These are phyloP conservation scores for Tolypocladium sp. DNA, from an alignment of 2,329 filamentous ascomycete genomes.

Conservation along the genomic window DNA sequence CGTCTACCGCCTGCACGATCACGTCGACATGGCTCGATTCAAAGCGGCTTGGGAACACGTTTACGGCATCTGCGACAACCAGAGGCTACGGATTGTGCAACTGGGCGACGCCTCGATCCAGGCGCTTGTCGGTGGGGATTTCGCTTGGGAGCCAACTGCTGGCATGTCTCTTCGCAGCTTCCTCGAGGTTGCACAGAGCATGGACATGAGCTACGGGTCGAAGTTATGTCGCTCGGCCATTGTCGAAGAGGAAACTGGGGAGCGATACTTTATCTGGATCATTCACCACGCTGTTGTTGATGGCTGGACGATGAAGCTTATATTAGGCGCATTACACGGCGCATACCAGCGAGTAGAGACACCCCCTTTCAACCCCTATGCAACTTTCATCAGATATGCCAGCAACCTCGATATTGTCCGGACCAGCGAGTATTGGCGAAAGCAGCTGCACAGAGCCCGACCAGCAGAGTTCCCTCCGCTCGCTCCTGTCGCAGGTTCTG, in stretches of 20 bases:
- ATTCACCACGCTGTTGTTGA: background rate
- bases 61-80: slow-evolving; percentile 2
- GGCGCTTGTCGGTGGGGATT: background rate
- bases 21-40: slow-evolving; percentile 14
- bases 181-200: background rate
- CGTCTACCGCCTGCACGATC: slow-evolving; percentile 9
- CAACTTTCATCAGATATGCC: background rate
- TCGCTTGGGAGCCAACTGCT: background rate
- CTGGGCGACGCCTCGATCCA: slow-evolving; percentile 3
- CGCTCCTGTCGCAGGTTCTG: background rate
- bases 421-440: background rate
- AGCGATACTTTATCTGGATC: background rate
- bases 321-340: background rate
- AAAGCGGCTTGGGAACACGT: slow-evolving; percentile 16
- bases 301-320: background rate
- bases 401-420: background rate
- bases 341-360: background rate
- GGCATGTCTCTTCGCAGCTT: background rate
- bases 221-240: background rate
- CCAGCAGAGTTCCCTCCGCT: background rate
- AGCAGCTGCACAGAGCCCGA: background rate
- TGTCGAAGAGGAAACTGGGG: background rate
- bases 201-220: background rate
- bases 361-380: background rate
- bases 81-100: slow-evolving; percentile 7